Base-by-base conservation (phyloP, 2,329 filamentous ascomycete species). In the Aspergillus niger region DNA sequence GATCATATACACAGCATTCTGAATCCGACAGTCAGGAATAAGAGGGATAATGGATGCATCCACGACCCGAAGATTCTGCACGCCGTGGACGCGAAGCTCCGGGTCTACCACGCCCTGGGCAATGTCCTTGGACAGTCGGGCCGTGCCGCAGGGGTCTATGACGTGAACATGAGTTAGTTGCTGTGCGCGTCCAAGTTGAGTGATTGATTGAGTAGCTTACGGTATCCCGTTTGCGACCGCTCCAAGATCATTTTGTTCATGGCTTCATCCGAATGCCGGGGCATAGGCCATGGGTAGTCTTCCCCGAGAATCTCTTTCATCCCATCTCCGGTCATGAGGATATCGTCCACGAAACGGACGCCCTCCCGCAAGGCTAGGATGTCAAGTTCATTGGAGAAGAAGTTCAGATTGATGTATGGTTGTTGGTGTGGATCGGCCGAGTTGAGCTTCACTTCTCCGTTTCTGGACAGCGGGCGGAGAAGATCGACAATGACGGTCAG, bases 401-500 rank as follows among this genome's bases (percentile, higher is more conserved):
- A 53, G 51, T 53, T 53, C 20, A 53, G 30, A 17, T 53, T 53
- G 4, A 53, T 53, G 20, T 53, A 22, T 10, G 51, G 51, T 22
- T 39, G 51, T n/a, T 53, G 32, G 17, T n/a, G 51, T 2, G 51
- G 51, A 26, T 53, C 36, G 36, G 22, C 3, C 15, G 51, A 53
- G 22, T 53, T 53, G 32, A 53, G 51, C 51, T 53, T 53, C 51
- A 53, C 51, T 26, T 53, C 51, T 5, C 51, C 51, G 51, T 53
- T 53, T 6, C 20, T 38, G 51, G 51, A 53, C 13, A 53, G 20
- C 6, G 51, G 51, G 2, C 51, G 51, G 20, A 53, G 51, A 43
- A 53, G 51, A n/a, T 53, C 51, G 8, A 53, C 51, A 36, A 53
- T 53, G 51, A 53, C 36, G 2, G 51, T 53, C 13, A 53, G 11